Conservation (phyloP, 345 rosid species). For the Firmiana major region DNA sequence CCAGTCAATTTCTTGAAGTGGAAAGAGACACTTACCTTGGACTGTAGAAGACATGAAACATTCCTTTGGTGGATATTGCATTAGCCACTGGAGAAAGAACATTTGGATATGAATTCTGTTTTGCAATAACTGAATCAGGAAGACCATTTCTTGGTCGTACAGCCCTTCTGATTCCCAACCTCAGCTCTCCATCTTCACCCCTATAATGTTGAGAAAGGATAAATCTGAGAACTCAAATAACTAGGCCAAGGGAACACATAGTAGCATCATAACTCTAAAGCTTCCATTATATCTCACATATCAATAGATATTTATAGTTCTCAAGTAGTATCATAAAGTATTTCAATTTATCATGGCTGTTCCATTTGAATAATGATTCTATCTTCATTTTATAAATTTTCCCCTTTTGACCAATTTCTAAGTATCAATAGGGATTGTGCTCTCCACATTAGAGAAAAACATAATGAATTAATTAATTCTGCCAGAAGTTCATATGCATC, state of each 20-base stretch:
- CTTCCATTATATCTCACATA: not conserved
- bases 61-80: conserved; percentile 60
- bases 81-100: conserved; percentile 58
- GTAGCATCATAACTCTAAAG: not conserved
- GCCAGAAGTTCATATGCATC: not conserved
- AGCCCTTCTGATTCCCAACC: conserved; percentile 89
- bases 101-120: conserved; percentile 45
- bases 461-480: not conserved
- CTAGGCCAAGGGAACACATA: not conserved
- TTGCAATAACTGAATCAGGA: conserved; percentile 57
- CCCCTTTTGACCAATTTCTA: not conserved
- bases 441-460: not conserved
- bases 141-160: conserved; percentile 62
- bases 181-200: conserved; percentile 88
- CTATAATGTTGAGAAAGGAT: conserved; percentile 28
- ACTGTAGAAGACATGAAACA: conserved; percentile 72
- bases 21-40: conserved; percentile 59
- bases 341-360: not conserved
- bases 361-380: not conserved
- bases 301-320: not conserved
- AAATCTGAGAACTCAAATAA: conserved; percentile 27
- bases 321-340: not conserved
- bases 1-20: not conserved
- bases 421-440: not conserved
- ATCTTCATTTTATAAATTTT: not conserved